Base-by-base conservation (phyloP, 164 flowering plant species). In the Nelumbo lutea region DNA sequence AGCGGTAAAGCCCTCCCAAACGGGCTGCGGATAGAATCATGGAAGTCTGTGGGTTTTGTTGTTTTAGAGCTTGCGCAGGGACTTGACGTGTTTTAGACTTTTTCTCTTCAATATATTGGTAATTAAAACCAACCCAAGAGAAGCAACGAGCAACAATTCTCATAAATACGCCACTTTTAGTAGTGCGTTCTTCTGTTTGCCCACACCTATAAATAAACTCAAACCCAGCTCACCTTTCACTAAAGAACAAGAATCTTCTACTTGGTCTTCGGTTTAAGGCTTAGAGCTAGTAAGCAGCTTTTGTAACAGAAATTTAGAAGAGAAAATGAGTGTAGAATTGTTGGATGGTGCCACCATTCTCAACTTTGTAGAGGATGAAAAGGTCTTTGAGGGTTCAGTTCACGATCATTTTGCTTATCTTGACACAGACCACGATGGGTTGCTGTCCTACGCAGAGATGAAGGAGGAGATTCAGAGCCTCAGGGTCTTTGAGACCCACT, bases 401-500 rank as follows among this genome's bases (percentile, higher is more conserved):
- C 43, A 53, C 39, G 64, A 72, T 15, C 59, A 42, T 6, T 72
- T 72, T 57, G 45, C 61, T 2, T 6, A 8, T 7, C 68, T 72
- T 4, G 75, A 72, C 56, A 38, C 50, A 1, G 9, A 72, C 56
- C 38, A 11, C 2, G 69, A 72, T 52, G 75, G 66, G 1, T 5
- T 61, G 11, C 75, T 73, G 27, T 73, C 71, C 15, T 59, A 64
- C 9, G 56, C 67, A 41, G 75, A 73, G 48, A 68, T 73, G 55
- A 15, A 47, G 47, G 62, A 67, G 62, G 75, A 68, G 41, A 27
- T 67, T 3, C 67, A 73, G 51, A 67, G 62, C 43, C 43, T 72
- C 66, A 51, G 75, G 55, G 39, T 72, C 40, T 40, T 72, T 15
- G 75, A 72, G 59, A 61, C 66, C 46, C 75, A 73, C 53, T 73